Evolutionary conservation across 305 asterid genomes (phyloP), one percentile per base, ranked within the genome.

Genomic region (Rubia peregrina): DNA sequence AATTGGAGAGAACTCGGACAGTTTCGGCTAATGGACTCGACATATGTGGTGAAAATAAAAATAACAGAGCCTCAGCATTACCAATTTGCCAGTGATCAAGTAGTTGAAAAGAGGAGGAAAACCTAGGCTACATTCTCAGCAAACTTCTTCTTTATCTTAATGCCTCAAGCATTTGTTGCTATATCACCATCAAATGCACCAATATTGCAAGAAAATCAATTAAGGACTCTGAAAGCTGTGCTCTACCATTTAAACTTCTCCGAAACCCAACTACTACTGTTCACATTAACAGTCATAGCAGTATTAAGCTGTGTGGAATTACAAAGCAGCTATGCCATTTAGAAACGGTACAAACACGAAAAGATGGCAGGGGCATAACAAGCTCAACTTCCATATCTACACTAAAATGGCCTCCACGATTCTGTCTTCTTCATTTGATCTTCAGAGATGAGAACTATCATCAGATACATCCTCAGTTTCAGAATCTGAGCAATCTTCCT

Each of bases 391-490:
- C 57, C 66, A 41, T 40, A 22, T 41, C 66, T 51, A 21, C n/a
- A 69, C 41, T 22, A 68, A 13, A 7, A 65, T 53, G 60, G 19
- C 56, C 60, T 21, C 9, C 24, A 19, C 11, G 9, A 61, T 57
- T n/a, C n/a, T 43, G 72, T 57, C 24, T 59, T 65, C 68, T n/a
- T 43, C 76, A 13, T 53, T 64, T 57, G n/a, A 61, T 26, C 30
- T 33, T 26, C 38, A 56, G 13, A 7, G 60, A n/a, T 69, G 69
- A 42, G 49, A 66, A 40, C 49, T 65, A 65, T 69, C 78, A 66
- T 38, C 53, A 41, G 68, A 40, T 36, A 57, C 72, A 69, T 73
- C 85, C 68, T 82, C 90, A 71, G 72, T 69, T 80, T 83, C 91
- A 73, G 86, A 82, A 56, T 86, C 89, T 22, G 75, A 73, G 53